Evolutionary conservation across 2,329 filamentous ascomycete species (phyloP).

Genomic region (Tricladium varicosporioides): DNA sequence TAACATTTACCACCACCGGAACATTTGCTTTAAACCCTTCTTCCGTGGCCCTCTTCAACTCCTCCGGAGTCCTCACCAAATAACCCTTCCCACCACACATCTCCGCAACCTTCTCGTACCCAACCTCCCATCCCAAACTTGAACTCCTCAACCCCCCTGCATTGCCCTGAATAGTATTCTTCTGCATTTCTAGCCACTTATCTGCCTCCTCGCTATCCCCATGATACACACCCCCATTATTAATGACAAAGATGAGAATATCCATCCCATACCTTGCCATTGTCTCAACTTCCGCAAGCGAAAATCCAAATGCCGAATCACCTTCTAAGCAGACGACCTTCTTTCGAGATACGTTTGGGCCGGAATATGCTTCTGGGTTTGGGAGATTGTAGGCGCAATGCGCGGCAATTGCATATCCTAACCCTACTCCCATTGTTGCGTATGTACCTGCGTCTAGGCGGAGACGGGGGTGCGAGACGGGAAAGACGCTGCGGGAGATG

Average conservation of each 20-base stretch:
- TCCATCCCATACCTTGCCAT: slow-evolving; percentile 54
- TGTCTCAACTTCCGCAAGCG: slow-evolving; percentile 53
- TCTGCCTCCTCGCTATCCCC: slow-evolving; percentile 40
- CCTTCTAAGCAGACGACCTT: slow-evolving; percentile 56
- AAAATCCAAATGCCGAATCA: slow-evolving; percentile 55
- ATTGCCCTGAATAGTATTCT: slow-evolving; percentile 34
- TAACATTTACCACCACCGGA: slow-evolving; percentile 53
- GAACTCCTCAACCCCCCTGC: slow-evolving; percentile 44
- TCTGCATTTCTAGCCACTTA: slow-evolving; percentile 44
- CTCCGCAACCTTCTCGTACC: slow-evolving; percentile 53
- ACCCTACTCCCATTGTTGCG: slow-evolving; percentile 57
- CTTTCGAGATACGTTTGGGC: slow-evolving; percentile 36
- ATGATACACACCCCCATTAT: slow-evolving; percentile 52
- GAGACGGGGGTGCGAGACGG: slow-evolving; percentile 51
- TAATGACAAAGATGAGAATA: slow-evolving; percentile 53
- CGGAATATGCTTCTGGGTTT: slow-evolving; percentile 34
- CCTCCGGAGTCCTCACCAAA: slow-evolving; percentile 49
- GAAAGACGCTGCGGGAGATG: slow-evolving; percentile 54
- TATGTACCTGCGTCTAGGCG: slow-evolving; percentile 57
- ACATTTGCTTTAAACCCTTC: slow-evolving; percentile 47
- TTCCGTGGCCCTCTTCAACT: slow-evolving; percentile 48
- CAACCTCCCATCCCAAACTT: slow-evolving; percentile 51
- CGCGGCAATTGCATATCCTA: slow-evolving; percentile 56
- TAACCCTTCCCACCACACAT: slow-evolving; percentile 53
- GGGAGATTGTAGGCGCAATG: slow-evolving; percentile 52